Evolutionary conservation across 495 filamentous ascomycete genomes (phyloP).

Genomic region (Penicillium desertorum): DNA sequence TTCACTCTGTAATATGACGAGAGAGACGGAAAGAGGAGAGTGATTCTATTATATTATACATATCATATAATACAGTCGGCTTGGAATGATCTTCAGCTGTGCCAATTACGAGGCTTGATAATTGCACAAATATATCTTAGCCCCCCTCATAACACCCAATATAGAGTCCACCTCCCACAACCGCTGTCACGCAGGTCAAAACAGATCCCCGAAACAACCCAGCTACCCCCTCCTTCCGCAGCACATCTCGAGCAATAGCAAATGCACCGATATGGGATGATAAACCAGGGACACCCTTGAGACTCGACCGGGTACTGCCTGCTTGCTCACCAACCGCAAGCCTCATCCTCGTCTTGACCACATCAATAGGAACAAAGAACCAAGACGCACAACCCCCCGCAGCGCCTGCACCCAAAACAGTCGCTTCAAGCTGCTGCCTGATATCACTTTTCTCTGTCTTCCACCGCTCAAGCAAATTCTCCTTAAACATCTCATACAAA

Average conservation of each 20-base stretch:
- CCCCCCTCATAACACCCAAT: slow-evolving; percentile 18
- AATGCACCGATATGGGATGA: neutral
- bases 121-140: slow-evolving; percentile 8
- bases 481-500: slow-evolving; percentile 17
- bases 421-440: slow-evolving; percentile 4
- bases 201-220: slow-evolving; percentile 15
- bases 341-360: slow-evolving; percentile 17
- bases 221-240: slow-evolving; percentile 12
- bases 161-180: slow-evolving; percentile 12
- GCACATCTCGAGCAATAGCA: slow-evolving; percentile 7
- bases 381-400: slow-evolving; percentile 12
- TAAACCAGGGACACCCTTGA: neutral
- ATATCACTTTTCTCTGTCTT: neutral
- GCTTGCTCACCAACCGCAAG: slow-evolving; percentile 10
- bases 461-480: slow-evolving; percentile 5
- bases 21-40: neutral
- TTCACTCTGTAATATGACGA: neutral
- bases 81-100: neutral
- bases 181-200: slow-evolving; percentile 13
- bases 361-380: slow-evolving; percentile 17
- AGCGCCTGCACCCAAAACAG: slow-evolving; percentile 4
- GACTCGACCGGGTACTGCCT: neutral
- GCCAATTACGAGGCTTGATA: neutral
- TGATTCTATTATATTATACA: neutral
- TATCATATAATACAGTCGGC: neutral